Evolutionary conservation across 2,329 filamentous ascomycete species (phyloP), one percentile per base, ranked within the genome.

Genomic region (Diaporthe longicolla): DNA sequence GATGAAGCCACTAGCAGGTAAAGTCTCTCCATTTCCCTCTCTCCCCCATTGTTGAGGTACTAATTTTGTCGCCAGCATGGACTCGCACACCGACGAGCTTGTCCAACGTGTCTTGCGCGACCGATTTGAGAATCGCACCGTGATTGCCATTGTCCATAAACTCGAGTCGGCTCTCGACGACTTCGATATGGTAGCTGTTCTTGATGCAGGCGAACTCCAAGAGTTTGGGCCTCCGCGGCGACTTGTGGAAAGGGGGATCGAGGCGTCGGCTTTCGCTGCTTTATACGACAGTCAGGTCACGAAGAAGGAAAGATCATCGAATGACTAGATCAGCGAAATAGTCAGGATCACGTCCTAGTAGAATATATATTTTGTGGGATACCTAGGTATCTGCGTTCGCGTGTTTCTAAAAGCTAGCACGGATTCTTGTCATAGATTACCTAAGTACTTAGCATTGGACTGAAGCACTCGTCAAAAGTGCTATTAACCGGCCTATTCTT

Each of bases 1-100:
- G 58, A 61, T 43, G 58, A 61, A 21, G 58, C 37, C 37, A 61
- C 58, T 19, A 61, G 58, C 58, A 61, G 58, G 58, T 61, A 61
- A 43, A 1, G 0, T 15, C 11, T 5, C 58, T 21, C n/a, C 24
- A n/a, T 29, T n/a, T 21, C 10, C 11, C 15, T 29, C 26, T 26
- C 15, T 37, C 3, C 15, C n/a, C n/a, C 37, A 7, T 19, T 43
- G 5, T 43, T 19, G 3, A 26, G 35, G 15, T 61, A 29, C 58
- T 61, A 26, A 61, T 5, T 11, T 43, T 35, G 37, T 32, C n/a
- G 58, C 58, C 35, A 61, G 58, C 8, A n/a, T 61, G 58, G 58
- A 61, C 58, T 61, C 58, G 15, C 58, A 61, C n/a, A 61, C 58
- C 15, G 58, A 61, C 13, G 58, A 61, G 37, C 35, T 61, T 4